phyloP scores from a whole-genome alignment of 2,329 filamentous ascomycete genomes.

The Shiraia bambusicola region DNA sequence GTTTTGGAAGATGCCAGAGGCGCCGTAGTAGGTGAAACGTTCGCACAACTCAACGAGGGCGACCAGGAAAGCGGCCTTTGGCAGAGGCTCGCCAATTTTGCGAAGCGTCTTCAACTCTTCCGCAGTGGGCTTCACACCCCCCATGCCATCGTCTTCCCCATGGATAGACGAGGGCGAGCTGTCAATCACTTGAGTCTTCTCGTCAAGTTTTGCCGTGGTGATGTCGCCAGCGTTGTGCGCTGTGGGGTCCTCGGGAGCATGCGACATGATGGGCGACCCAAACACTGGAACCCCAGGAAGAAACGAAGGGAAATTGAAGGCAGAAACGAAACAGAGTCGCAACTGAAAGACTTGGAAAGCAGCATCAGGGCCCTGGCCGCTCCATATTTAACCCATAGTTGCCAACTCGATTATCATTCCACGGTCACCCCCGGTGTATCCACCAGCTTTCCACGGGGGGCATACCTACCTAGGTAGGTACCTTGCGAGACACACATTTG shows the following conservation, averaged over 20 bases:
- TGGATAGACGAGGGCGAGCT: slow-evolving; percentile 20
- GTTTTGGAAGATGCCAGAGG: slow-evolving; percentile 53
- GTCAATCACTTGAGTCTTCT: slow-evolving; percentile 8
- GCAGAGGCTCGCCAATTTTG: slow-evolving; percentile 51
- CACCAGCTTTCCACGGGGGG: too few species aligned
- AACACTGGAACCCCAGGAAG: slow-evolving; percentile 19
- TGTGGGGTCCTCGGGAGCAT: neutral
- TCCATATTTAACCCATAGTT: slow-evolving; percentile 29
- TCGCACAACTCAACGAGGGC: slow-evolving; percentile 55
- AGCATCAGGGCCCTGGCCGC: slow-evolving; percentile 10
- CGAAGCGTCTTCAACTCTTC: slow-evolving; percentile 48
- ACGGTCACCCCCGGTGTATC: neutral
- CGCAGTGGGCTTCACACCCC: slow-evolving; percentile 44
- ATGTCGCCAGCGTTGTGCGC: neutral
- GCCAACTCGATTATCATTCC: slow-evolving; percentile 3
- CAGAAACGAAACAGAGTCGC: slow-evolving; percentile 7
- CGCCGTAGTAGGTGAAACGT: slow-evolving; percentile 52
- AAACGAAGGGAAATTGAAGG: slow-evolving; percentile 10
- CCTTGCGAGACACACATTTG: slow-evolving; percentile 2
- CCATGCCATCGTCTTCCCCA: slow-evolving; percentile 31
- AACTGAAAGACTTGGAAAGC: slow-evolving; percentile 12
- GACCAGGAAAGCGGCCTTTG: slow-evolving; percentile 50
- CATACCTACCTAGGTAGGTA: too few species aligned
- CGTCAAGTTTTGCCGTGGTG: neutral
- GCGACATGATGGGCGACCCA: neutral